Evolutionary conservation across 768 basidiomycete species (phyloP).

Genomic region (Trametes elegans): DNA sequence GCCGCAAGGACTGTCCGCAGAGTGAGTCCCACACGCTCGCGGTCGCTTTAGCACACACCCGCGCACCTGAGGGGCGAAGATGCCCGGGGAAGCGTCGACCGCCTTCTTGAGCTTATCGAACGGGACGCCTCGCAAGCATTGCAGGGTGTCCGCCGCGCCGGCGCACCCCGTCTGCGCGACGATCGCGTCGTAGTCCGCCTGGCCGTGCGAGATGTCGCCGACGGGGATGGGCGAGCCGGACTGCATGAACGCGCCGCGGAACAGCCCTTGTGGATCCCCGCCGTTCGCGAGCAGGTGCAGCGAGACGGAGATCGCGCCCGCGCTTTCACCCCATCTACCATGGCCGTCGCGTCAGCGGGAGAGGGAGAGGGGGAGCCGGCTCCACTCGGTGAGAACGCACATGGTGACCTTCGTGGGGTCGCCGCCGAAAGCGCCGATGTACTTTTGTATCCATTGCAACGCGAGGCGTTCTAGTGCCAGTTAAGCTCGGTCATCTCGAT

Average conservation of each 20-base stretch:
- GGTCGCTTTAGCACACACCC: constrained; percentile 5
- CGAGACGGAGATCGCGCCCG: constrained; percentile 37
- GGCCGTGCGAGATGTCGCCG: constrained; percentile 25
- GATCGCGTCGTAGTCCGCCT: constrained; percentile 40
- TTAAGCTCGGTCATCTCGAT: background rate
- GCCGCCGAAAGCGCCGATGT: constrained; percentile 44
- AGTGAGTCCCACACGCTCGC: background rate
- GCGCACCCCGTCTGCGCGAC: constrained; percentile 39
- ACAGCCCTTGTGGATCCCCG: constrained; percentile 25
- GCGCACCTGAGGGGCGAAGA: constrained; percentile 34
- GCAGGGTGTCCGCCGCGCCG: constrained; percentile 34
- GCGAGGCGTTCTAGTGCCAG: constrained; percentile 35
- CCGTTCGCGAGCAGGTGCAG: constrained; percentile 29
- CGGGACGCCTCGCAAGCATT: constrained; percentile 40
- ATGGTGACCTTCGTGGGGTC: constrained; percentile 46
- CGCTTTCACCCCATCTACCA: constrained; percentile 38
- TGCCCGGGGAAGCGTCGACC: constrained; percentile 33
- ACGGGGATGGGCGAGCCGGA: constrained; percentile 21
- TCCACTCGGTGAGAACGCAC: constrained; percentile 21
- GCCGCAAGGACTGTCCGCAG: constrained; percentile 42
- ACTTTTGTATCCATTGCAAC: constrained; percentile 42
- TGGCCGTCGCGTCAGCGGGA: background rate
- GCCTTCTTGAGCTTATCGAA: constrained; percentile 32
- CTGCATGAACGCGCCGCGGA: constrained; percentile 39
- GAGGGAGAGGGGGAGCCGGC: background rate